Evolutionary conservation across 108 stramenopile species (phyloP).

Genomic region (Nitzschia sp.): DNA sequence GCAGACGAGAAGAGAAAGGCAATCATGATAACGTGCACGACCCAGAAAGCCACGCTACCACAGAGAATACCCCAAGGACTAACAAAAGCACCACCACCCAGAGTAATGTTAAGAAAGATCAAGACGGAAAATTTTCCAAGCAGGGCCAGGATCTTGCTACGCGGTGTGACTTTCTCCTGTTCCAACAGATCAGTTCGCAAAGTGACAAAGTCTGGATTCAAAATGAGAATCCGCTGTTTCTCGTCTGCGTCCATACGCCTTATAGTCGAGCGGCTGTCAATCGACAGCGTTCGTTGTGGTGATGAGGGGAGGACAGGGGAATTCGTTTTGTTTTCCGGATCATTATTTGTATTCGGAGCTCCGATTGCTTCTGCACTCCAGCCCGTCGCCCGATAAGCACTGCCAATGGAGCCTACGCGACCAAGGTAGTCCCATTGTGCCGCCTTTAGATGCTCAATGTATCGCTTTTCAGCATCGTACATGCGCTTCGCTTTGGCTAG

Average conservation of each 20-base stretch:
- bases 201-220: conserved; percentile 66
- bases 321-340: conserved; percentile 14
- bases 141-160: conserved; percentile 68
- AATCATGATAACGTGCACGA: conserved; percentile 84
- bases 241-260: conserved; percentile 35
- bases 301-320: conserved; percentile 18
- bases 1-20: conserved; percentile 80
- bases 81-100: conserved; percentile 89
- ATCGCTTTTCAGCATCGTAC: conserved; percentile 80
- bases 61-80: conserved; percentile 92
- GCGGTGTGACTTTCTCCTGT: conserved; percentile 73
- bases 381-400: conserved; percentile 18
- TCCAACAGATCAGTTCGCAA: conserved; percentile 61
- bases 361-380: conserved; percentile 38
- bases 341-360: conserved; percentile 10
- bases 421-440: conserved; percentile 35
- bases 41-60: conserved; percentile 90
- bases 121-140: conserved; percentile 76
- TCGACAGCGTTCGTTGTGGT: conserved; percentile 27
- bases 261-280: conserved; percentile 20
- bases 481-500: conserved; percentile 84
- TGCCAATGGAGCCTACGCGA: conserved; percentile 21
- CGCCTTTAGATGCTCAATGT: conserved; percentile 42
- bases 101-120: conserved; percentile 89
- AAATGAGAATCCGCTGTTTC: conserved; percentile 47